phyloP scores from a whole-genome alignment of 352 stramenopile genomes.

The Globisporangium parvum region DNA sequence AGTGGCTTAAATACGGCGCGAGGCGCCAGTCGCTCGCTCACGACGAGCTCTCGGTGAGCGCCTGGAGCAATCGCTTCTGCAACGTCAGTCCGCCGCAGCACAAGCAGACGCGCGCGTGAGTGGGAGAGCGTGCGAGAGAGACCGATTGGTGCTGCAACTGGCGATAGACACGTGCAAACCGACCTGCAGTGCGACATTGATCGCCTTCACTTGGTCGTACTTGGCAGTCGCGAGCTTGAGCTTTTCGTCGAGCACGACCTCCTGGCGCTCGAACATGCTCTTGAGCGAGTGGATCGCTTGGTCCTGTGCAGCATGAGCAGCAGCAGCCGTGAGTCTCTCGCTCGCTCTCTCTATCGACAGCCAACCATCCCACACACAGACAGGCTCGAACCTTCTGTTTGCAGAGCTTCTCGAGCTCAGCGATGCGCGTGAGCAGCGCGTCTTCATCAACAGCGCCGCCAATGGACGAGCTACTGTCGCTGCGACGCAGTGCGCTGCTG shows the following conservation, averaged over 20 bases:
- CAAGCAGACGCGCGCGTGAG: slow-evolving; percentile 1
- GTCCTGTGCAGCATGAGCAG: slow-evolving; percentile 27
- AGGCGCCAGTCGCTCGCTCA: background rate
- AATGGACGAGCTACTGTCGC: background rate
- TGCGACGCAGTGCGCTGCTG: slow-evolving; percentile 6
- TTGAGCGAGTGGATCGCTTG: slow-evolving; percentile 61
- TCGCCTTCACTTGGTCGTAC: slow-evolving; percentile 75
- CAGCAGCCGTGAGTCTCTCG: background rate
- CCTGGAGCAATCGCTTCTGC: slow-evolving; percentile 53
- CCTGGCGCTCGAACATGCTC: slow-evolving; percentile 60
- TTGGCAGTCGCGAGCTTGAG: slow-evolving; percentile 59
- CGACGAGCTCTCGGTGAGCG: slow-evolving; percentile 30
- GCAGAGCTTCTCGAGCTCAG: slow-evolving; percentile 61
- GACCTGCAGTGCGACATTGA: slow-evolving; percentile 78
- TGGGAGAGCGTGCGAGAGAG: background rate
- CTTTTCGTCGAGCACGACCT: slow-evolving; percentile 62
- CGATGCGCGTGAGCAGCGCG: slow-evolving; percentile 26
- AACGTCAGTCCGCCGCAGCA: background rate
- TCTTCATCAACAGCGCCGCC: slow-evolving; percentile 12
- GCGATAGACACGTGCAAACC: background rate
- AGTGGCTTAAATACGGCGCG: too few relatives aligned
- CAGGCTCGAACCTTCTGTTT: slow-evolving; percentile 57
- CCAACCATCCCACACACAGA: too few relatives aligned
- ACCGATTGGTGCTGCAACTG: background rate
- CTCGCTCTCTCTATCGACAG: too few relatives aligned